Evolutionary conservation across 2,329 filamentous ascomycete species (phyloP).

Genomic region (Berkeleyomyces rouxiae): DNA sequence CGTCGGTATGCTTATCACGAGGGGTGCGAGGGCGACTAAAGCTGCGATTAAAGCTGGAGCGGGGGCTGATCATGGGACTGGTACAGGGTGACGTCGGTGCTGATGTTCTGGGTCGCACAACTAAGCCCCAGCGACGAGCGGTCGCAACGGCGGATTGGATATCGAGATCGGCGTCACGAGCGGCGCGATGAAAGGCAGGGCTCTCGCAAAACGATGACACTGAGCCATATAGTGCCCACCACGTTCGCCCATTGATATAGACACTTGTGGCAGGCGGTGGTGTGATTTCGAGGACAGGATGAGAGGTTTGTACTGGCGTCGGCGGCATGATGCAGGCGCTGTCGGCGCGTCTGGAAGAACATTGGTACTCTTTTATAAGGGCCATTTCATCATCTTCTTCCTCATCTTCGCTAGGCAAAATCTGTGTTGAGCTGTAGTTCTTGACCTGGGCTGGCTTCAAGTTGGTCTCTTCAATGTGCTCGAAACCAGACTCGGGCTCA

Average conservation of each 20-base stretch:
- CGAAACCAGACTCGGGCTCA: not conserved
- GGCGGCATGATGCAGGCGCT: constrained; percentile 1
- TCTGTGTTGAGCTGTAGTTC: no score
- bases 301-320: not conserved
- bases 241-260: constrained; percentile 9
- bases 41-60: not conserved
- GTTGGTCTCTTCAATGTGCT: not conserved
- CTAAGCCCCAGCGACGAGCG: constrained; percentile 9
- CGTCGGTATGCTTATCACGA: not conserved
- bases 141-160: constrained; percentile 6
- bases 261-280: not conserved
- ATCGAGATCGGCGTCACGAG: constrained; percentile 8
- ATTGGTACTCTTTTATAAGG: not conserved
- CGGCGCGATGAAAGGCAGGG: constrained; percentile 3
- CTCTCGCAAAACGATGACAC: constrained; percentile 9
- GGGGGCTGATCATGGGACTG: not conserved
- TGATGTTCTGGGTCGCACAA: not conserved
- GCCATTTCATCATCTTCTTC: not conserved
- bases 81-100: not conserved
- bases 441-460: not conserved
- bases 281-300: not conserved
- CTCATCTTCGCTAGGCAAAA: not conserved
- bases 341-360: not conserved
- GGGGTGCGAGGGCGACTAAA: not conserved
- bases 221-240: constrained; percentile 9